Evolutionary conservation across 2,329 filamentous ascomycete genomes (phyloP), one percentile per base, ranked within the genome.

Genomic region (Hymenoscyphus scutula): DNA sequence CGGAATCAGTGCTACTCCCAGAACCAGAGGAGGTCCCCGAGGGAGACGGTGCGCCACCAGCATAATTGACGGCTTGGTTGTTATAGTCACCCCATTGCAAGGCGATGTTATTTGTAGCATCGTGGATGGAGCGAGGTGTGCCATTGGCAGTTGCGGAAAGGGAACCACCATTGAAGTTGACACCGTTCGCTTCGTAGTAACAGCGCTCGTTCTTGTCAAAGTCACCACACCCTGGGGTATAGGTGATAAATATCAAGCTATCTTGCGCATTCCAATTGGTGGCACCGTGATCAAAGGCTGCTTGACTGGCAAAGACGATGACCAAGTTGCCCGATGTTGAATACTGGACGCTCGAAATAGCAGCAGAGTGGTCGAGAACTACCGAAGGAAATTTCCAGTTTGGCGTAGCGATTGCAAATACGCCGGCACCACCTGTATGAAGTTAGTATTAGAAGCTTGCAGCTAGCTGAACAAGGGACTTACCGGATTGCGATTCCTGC

Each of bases 301-400:
- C 15, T 15, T 51, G 4, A 17, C 25, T n/a, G 30, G 10, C 27
- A 29, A 61, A 61, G 27, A 27, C 53, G 30, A 61, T 61, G 37
- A 57, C 38, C 19, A 61, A 19, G 15, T 29, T 41, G 13, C 41
- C 41, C 3, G 23, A 17, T 29, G 19, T 23, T 10, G 54, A 51
- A 27, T 37, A 48, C 17, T 23, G 8, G 37, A 61, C 38, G 23
- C 30, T 19, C 1, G 38, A 56, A 53, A 72, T 48, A 25, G 71
- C 65, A 3, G 70, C 68, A 48, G 62, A 65, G 32, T 75, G 70
- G 41, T 75, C 73, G 1, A 74, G 66, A 62, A 74, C 73, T 53
- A 75, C 72, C 0, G 73, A 74, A 1, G 70, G 72, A 15, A 29
- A 5, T 17, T 25, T 29, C 51, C 51, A 54, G n/a, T 25, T 54